Conservation (phyloP, 345 rosid species). For the Clarkia xantiana region DNA sequence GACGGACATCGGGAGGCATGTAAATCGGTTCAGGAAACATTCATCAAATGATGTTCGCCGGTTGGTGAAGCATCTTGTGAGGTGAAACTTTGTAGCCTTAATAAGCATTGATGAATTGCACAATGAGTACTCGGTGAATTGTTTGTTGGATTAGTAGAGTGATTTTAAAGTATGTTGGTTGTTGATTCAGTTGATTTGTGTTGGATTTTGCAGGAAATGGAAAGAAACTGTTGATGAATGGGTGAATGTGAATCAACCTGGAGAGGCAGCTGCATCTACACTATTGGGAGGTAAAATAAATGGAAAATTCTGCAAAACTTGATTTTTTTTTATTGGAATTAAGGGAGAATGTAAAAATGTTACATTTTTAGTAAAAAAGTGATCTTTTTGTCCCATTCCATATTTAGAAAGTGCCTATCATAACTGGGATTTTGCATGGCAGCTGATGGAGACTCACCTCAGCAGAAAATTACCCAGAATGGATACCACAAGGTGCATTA, state of each 20-base stretch:
- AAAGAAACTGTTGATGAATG: constrained; percentile 86
- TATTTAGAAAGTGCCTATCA: constrained; percentile 9
- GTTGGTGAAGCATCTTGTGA: constrained; percentile 82
- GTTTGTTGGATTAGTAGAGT: no score
- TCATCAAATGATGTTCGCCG: constrained; percentile 53
- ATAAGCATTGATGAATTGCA: not conserved
- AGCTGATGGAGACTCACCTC: constrained; percentile 86
- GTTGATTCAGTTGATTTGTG: constrained; percentile 1
- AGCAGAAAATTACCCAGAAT: constrained; percentile 50
- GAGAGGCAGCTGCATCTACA: constrained; percentile 51
- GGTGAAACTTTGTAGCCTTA: constrained; percentile 4
- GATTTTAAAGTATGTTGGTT: not conserved
- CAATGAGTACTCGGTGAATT: not conserved
- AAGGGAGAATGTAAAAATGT: no score
- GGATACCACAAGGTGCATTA: constrained; percentile 64
- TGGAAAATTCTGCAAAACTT: not conserved
- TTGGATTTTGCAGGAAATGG: constrained; percentile 60
- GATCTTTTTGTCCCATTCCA: constrained; percentile 1
- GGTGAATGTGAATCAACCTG: constrained; percentile 77
- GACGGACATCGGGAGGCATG: constrained; percentile 67
- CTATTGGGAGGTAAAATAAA: constrained; percentile 46
- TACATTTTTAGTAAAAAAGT: no score
- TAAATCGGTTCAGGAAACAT: constrained; percentile 63
- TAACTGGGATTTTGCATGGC: constrained; percentile 4
- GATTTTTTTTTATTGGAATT: not conserved